Evolutionary conservation across 768 basidiomycete species (phyloP).

Genomic region (Mycena indigotica): DNA sequence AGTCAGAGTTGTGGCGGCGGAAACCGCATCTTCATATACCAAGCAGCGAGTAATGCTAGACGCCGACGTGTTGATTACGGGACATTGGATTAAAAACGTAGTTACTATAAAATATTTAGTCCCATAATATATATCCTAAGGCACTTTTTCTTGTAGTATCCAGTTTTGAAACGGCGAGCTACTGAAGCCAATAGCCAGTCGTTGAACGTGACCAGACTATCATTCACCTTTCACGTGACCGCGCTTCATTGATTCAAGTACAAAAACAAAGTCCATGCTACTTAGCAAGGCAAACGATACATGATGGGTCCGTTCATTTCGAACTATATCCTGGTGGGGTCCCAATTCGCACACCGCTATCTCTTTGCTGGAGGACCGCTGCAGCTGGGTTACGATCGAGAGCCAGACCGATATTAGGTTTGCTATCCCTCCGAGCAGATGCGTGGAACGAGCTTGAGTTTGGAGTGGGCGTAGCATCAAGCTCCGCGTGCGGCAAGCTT

Average conservation of each 20-base stretch:
- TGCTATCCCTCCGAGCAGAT: neutral
- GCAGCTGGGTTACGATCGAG: neutral
- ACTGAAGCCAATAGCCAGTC: too few species aligned
- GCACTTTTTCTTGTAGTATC: too few species aligned
- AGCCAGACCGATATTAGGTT: neutral
- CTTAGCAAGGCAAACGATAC: too few species aligned
- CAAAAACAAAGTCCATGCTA: too few species aligned
- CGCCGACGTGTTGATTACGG: neutral
- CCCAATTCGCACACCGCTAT: constrained; percentile 14
- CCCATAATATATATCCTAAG: too few species aligned
- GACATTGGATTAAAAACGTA: too few species aligned
- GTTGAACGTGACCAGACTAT: too few species aligned
- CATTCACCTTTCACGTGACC: too few species aligned
- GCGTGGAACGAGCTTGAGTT: neutral
- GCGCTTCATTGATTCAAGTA: too few species aligned
- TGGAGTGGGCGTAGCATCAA: neutral
- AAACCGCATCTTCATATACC: neutral
- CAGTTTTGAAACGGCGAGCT: too few species aligned
- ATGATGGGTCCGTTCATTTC: too few species aligned
- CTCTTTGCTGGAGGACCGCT: constrained; percentile 7
- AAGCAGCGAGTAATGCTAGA: neutral
- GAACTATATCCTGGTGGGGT: constrained; percentile 3
- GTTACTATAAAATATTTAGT: too few species aligned
- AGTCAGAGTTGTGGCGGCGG: neutral
- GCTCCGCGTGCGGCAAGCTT: neutral